Evolutionary conservation across 768 basidiomycete genomes (phyloP), one percentile per base, ranked within the genome.

Genomic region (Leccinum imitatum): DNA sequence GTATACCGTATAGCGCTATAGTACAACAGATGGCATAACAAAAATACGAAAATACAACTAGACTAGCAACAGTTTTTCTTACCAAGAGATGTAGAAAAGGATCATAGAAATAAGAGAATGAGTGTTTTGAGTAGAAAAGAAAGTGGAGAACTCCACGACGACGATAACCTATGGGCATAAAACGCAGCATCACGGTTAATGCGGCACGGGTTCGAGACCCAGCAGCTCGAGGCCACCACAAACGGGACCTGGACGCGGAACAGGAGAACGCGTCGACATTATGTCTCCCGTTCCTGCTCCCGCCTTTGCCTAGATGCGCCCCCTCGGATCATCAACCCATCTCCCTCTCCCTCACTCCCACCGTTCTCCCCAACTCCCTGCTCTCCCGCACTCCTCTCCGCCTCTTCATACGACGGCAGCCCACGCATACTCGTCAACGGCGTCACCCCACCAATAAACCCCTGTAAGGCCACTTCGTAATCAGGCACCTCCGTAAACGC

Each of bases 361-460:
- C 39, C 39, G 4, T n/a, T 8, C 17, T 4, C 39, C 17, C 39
- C 39, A 39, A 39, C 15, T 17, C 37, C 39, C 4, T 41, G 17
- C 39, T 17, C 41, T 41, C 9, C 41, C 9, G 44, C 58, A 23
- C 30, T 47, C 61, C 67, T 54, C 53, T 71, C 68, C 11, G 83
- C 83, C 69, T 93, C 93, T 65, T 92, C 93, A 65, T 98, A 98
- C 41, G 87, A 90, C 51, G 95, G 95, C 65, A 96, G 69, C 6
- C 90, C 93, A 27, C 77, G 79, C 78, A 88, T 80, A 66, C 89
- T 88, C 67, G 81, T 81, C 68, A 94, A 73, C 15, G 96, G 94
- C 10, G 90, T 87, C n/a, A 95, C 87, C 6, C 95, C 94, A 7
- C 95, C 95, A 27, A 95, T 80, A 74, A 95, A 96, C 6, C 94